A percentile compares a stretch with the other conserved stretches of the same genome.
Conservation (phyloP, 202 grass and related monocot genomes). For the Dendrocalamus latiflorus region DNA sequence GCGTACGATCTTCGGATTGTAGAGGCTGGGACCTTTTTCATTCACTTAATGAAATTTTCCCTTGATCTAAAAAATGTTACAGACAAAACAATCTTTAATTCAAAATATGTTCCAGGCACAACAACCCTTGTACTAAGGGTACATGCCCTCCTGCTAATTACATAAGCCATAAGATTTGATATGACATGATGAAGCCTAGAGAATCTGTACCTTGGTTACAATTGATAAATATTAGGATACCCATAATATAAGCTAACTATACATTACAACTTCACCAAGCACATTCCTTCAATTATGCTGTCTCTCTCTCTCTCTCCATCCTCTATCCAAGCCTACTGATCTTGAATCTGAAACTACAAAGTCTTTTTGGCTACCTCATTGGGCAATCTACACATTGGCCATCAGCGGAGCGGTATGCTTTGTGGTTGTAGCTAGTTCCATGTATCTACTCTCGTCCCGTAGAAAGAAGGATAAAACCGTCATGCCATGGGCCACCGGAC, state of each 20-base stretch:
- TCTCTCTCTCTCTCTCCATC: too few species aligned
- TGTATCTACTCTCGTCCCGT: constrained; percentile 33
- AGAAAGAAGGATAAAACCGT: constrained; percentile 48
- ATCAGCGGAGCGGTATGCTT: constrained; percentile 37
- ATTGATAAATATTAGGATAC: background rate
- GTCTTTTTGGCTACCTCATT: background rate
- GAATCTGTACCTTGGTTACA: background rate
- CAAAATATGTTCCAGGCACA: background rate
- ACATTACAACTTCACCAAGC: background rate
- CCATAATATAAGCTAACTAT: background rate
- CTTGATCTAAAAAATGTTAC: too few species aligned
- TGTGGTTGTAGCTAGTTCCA: constrained; percentile 5
- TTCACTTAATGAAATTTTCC: too few species aligned
- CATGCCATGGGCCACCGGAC: constrained; percentile 61
- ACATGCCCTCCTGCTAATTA: background rate
- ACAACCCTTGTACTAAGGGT: background rate
- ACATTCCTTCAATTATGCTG: background rate
- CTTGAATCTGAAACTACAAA: too few species aligned
- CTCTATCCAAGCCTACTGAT: background rate
- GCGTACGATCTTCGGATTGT: too few species aligned
- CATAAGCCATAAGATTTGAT: background rate
- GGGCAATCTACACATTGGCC: constrained; percentile 25
- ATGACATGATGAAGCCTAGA: too few species aligned
- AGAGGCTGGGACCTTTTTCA: too few species aligned
- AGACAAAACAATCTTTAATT: background rate